Evolutionary conservation across 75 land plant genomes (phyloP).

Genomic region (Sequoiadendron giganteum): DNA sequence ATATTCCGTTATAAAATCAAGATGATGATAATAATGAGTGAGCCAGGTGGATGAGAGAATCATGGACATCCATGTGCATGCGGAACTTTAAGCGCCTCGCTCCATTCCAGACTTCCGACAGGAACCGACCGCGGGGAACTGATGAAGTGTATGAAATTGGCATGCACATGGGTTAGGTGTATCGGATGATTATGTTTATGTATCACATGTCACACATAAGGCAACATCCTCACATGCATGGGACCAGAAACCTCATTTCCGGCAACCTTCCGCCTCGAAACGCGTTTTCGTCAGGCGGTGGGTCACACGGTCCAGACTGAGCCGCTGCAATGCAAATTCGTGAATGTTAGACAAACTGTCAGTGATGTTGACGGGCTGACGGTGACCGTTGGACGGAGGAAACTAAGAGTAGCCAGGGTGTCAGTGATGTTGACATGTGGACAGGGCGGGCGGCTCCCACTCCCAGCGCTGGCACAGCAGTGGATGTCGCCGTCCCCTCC

Average conservation of each 20-base stretch:
- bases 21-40: too few species aligned
- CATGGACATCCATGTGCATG: too few species aligned
- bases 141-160: too few species aligned
- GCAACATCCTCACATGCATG: conserved; percentile 5
- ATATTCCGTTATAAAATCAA: too few species aligned
- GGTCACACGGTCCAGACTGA: not conserved
- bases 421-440: not conserved
- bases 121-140: too few species aligned
- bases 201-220: not conserved
- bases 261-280: not conserved
- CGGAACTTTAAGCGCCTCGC: too few species aligned
- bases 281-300: not conserved
- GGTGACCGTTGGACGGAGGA: not conserved
- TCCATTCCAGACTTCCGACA: too few species aligned
- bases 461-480: not conserved
- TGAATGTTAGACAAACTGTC: not conserved
- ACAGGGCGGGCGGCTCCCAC: not conserved
- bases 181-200: not conserved
- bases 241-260: not conserved
- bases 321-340: not conserved
- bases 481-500: not conserved
- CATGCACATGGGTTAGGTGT: conserved; percentile 1
- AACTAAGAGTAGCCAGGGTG: not conserved
- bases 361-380: not conserved
- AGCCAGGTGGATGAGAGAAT: too few species aligned